A percentile compares a stretch with the other conserved stretches of the same genome.
Evolutionary conservation across 2,329 filamentous ascomycete species (phyloP).

Genomic region (Mycosphaerelloides madeirae): DNA sequence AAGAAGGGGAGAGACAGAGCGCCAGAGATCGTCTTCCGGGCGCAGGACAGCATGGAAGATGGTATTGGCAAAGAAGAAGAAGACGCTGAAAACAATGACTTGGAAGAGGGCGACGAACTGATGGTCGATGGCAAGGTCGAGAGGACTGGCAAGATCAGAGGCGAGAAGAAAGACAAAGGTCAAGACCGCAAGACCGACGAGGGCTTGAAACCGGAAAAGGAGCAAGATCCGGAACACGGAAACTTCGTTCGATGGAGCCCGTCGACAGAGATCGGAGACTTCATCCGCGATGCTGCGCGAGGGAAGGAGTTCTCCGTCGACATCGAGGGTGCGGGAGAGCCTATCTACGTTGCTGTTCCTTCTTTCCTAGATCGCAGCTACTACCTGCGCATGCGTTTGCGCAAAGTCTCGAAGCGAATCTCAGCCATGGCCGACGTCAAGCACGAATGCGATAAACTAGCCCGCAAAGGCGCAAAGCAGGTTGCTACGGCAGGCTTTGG

Average conservation of each 20-base stretch:
- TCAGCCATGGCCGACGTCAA: slow-evolving; percentile 68
- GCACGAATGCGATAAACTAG: slow-evolving; percentile 71
- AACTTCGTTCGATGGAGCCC: slow-evolving; percentile 83
- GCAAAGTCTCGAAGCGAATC: slow-evolving; percentile 66
- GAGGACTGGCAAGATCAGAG: slow-evolving; percentile 40
- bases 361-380: slow-evolving; percentile 88
- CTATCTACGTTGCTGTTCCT: slow-evolving; percentile 75
- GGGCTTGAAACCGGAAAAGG: neutral
- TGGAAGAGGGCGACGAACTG: slow-evolving; percentile 46
- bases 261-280: slow-evolving; percentile 87
- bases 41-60: slow-evolving; percentile 66
- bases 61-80: slow-evolving; percentile 37
- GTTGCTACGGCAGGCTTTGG: slow-evolving; percentile 77
- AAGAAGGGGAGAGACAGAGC: slow-evolving; percentile 63
- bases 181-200: slow-evolving; percentile 6
- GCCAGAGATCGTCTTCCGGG: slow-evolving; percentile 72
- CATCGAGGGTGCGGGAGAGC: slow-evolving; percentile 64
- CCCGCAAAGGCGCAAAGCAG: slow-evolving; percentile 70
- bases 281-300: slow-evolving; percentile 82
- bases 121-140: slow-evolving; percentile 48
- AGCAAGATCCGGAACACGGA: slow-evolving; percentile 44
- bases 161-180: slow-evolving; percentile 39
- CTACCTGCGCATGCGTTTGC: slow-evolving; percentile 72
- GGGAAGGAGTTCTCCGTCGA: slow-evolving; percentile 80
- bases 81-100: slow-evolving; percentile 35